phyloP scores from a whole-genome alignment of 2,329 filamentous ascomycete species.

The Scorias spongiosa region DNA sequence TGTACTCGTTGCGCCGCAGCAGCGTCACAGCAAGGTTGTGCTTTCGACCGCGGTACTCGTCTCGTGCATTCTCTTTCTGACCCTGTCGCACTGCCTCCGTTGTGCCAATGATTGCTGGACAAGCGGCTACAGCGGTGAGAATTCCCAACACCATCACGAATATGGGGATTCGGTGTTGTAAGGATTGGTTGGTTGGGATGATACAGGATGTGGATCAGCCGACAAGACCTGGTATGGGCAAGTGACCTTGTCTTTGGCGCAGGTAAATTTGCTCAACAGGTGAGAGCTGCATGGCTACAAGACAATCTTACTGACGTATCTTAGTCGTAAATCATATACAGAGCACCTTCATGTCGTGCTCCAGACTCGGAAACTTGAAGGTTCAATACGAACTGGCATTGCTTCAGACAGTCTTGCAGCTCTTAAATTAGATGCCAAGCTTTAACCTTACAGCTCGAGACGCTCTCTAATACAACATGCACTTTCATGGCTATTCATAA shows the following conservation, averaged over 20 bases:
- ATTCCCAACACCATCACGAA: slow-evolving; percentile 18
- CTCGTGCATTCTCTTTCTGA: slow-evolving; percentile 17
- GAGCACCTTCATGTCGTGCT: background rate
- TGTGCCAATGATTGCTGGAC: slow-evolving; percentile 21
- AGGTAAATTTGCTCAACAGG: background rate
- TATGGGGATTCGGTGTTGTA: background rate
- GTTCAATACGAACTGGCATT: too few relatives aligned
- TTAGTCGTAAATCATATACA: background rate
- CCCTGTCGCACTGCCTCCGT: slow-evolving; percentile 20
- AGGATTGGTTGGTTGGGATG: background rate
- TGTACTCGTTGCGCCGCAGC: slow-evolving; percentile 11
- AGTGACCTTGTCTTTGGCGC: background rate
- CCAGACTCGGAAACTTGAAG: too few relatives aligned
- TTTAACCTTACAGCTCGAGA: too few relatives aligned
- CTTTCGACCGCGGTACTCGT: slow-evolving; percentile 19
- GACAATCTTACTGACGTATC: slow-evolving; percentile 1
- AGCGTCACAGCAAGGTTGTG: slow-evolving; percentile 16
- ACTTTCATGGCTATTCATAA: too few relatives aligned
- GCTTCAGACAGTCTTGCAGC: too few relatives aligned
- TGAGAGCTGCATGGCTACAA: background rate
- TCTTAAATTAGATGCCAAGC: too few relatives aligned
- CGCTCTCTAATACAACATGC: too few relatives aligned
- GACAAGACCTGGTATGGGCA: background rate
- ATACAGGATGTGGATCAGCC: background rate
- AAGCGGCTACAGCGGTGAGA: slow-evolving; percentile 17